Base-by-base conservation (phyloP, 2,329 filamentous ascomycete species). In the Stromatinia cepivora region DNA sequence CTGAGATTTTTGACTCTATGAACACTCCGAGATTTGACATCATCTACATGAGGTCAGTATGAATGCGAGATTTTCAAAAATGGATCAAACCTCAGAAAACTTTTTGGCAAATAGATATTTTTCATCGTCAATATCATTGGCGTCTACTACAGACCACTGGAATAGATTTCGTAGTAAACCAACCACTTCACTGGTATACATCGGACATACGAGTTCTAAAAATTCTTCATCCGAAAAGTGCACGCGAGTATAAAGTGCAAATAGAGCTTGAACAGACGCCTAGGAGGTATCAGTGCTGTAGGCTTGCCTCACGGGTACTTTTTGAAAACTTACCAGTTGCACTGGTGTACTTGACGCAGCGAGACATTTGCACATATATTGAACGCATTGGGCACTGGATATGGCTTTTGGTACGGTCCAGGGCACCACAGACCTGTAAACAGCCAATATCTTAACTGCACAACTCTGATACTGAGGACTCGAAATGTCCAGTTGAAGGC, bases 41-140 rank as follows among this genome's bases (percentile, higher is more conserved):
- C 82, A 97, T 88, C 92, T 95, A 73, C 59, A 28, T 17, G 36
- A 3, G 63, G 58, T 73, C 67, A 75, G 69, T 48, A 61, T 22
- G 61, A 56, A 42, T 39, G 5, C 53, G 39, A 28, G 22, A 42
- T 42, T 50, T 39, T 66, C 25, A 10, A 59, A 34, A 31, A 46
- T 36, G 20, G 45, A 15, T 74, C 81, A 73, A 84, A 93, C 92
- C 86, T 99, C 95, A 1, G 94, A 93, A 59, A 98, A 87, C 80
- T 97, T 97, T 82, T 98, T 98, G 53, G 92, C 89, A 74, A 97
- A 88, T 68, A 92, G 88, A 78, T 99, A 98, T 78, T 93, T 96
- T 76, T 93, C 90, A 76, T 97, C 93, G 73, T 97, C 92, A 70
- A 97, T 88, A 75, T 97, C 90, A 70, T 92, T 87, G 4, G 92